Conservation (phyloP, 73 alveolate species). For the Blepharisma japonicum region DNA sequence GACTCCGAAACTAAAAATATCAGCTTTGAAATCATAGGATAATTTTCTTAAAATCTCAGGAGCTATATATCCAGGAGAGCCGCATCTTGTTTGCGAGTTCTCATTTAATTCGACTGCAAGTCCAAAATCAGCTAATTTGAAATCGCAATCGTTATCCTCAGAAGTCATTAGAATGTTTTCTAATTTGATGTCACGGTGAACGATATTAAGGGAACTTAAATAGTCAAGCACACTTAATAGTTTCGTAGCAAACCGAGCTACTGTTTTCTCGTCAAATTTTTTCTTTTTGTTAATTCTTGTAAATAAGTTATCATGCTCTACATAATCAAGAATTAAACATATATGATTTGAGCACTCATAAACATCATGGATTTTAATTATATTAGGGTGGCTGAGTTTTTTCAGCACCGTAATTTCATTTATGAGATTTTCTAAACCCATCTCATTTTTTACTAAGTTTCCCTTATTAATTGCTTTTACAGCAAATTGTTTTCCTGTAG, state of each 20-base stretch:
- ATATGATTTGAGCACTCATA: slow-evolving; percentile 65
- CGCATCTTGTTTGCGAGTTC: slow-evolving; percentile 34
- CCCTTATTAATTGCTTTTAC: slow-evolving; percentile 82
- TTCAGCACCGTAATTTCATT: slow-evolving; percentile 69
- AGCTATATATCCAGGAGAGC: slow-evolving; percentile 85
- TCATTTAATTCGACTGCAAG: not conserved
- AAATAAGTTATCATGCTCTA: slow-evolving; percentile 60
- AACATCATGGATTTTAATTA: slow-evolving; percentile 64
- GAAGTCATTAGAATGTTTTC: slow-evolving; percentile 31
- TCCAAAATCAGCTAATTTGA: slow-evolving; percentile 35
- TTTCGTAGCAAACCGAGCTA: slow-evolving; percentile 31
- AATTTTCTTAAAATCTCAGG: slow-evolving; percentile 71
- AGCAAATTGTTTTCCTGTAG: slow-evolving; percentile 60
- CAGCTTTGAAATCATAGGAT: slow-evolving; percentile 71
- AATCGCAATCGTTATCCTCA: not conserved
- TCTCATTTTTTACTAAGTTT: slow-evolving; percentile 32
- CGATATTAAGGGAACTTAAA: not conserved
- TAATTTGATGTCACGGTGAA: slow-evolving; percentile 24
- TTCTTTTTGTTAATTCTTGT: slow-evolving; percentile 27
- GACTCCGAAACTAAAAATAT: slow-evolving; percentile 78
- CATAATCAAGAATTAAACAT: slow-evolving; percentile 59
- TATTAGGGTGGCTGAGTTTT: slow-evolving; percentile 67
- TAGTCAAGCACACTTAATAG: slow-evolving; percentile 38
- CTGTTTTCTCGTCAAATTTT: not conserved
- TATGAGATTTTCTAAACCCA: not conserved